phyloP scores from a whole-genome alignment of 768 basidiomycete species.

The Rhizopogon roseolus region DNA sequence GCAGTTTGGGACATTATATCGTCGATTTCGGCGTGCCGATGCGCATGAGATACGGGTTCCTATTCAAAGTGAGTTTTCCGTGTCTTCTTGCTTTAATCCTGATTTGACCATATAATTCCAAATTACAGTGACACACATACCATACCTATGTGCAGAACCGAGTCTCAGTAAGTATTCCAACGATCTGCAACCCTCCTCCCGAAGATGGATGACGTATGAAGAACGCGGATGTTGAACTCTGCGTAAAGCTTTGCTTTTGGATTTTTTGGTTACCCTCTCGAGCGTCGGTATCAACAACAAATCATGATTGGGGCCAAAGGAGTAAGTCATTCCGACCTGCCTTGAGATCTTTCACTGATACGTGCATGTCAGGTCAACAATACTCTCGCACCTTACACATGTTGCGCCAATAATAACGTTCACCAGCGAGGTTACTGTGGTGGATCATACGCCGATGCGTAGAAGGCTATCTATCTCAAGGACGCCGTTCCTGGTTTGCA shows the following conservation, averaged over 20 bases:
- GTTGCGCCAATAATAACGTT: slow-evolving; percentile 54
- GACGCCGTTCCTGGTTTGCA: slow-evolving; percentile 56
- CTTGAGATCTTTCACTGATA: neutral
- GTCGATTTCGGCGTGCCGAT: slow-evolving; percentile 38
- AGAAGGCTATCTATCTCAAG: slow-evolving; percentile 66
- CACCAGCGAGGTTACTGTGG: slow-evolving; percentile 47
- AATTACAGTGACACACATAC: slow-evolving; percentile 32
- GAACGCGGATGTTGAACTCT: slow-evolving; percentile 48
- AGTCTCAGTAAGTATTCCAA: slow-evolving; percentile 34
- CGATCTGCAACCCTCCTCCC: neutral
- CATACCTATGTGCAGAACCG: slow-evolving; percentile 49
- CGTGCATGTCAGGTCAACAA: slow-evolving; percentile 38
- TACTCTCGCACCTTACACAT: slow-evolving; percentile 35
- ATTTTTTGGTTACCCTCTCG: slow-evolving; percentile 44
- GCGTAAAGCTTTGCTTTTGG: slow-evolving; percentile 49
- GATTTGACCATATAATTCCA: slow-evolving; percentile 17
- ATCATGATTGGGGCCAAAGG: slow-evolving; percentile 34
- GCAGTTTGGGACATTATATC: slow-evolving; percentile 6
- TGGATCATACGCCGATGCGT: slow-evolving; percentile 45
- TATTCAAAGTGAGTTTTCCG: slow-evolving; percentile 26
- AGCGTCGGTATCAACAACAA: slow-evolving; percentile 39
- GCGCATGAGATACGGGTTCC: slow-evolving; percentile 38
- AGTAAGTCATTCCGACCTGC: slow-evolving; percentile 20
- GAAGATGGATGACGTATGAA: slow-evolving; percentile 7
- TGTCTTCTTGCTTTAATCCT: slow-evolving; percentile 13